Percentiles rank a stretch among this genome's conserved stretches.
Conservation (phyloP, 2,329 filamentous ascomycete species). For the Colletotrichum eremochloae region DNA sequence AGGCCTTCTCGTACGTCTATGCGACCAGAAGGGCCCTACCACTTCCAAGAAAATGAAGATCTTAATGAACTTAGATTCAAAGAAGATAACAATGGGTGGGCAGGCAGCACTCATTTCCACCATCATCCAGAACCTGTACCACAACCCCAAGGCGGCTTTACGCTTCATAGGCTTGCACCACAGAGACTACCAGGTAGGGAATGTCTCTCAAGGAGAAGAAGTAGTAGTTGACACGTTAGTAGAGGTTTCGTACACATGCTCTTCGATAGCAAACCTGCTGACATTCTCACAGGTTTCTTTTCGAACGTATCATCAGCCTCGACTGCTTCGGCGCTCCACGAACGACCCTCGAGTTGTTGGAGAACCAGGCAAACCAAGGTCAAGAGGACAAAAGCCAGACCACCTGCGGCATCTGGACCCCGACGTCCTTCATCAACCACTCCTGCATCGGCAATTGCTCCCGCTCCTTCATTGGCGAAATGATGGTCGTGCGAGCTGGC, state of each 20-base stretch:
- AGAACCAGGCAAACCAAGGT: not conserved
- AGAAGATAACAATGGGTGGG: slow-evolving; percentile 51
- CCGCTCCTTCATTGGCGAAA: slow-evolving; percentile 67
- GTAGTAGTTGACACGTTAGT: slow-evolving; percentile 62
- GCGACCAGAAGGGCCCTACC: slow-evolving; percentile 41
- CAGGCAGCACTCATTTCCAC: slow-evolving; percentile 57
- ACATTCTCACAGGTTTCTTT: slow-evolving; percentile 56
- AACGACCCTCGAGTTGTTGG: slow-evolving; percentile 17
- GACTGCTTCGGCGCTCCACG: slow-evolving; percentile 58
- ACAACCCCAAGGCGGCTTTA: slow-evolving; percentile 46
- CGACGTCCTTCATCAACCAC: slow-evolving; percentile 66
- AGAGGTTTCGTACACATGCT: not conserved
- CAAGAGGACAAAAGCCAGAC: slow-evolving; percentile 24
- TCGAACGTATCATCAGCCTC: slow-evolving; percentile 56
- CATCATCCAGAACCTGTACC: slow-evolving; percentile 60
- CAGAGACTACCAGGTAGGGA: slow-evolving; percentile 47
- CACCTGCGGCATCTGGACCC: slow-evolving; percentile 61
- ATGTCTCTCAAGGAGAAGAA: slow-evolving; percentile 50
- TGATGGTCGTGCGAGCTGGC: slow-evolving; percentile 64
- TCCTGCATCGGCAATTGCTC: slow-evolving; percentile 61
- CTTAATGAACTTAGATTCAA: slow-evolving; percentile 54
- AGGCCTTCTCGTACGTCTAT: slow-evolving; percentile 62
- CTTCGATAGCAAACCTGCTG: not conserved
- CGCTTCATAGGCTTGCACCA: slow-evolving; percentile 18
- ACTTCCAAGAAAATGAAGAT: slow-evolving; percentile 45